phyloP scores from a whole-genome alignment of 2,329 filamentous ascomycete species.

The Bipolaris gigantea region DNA sequence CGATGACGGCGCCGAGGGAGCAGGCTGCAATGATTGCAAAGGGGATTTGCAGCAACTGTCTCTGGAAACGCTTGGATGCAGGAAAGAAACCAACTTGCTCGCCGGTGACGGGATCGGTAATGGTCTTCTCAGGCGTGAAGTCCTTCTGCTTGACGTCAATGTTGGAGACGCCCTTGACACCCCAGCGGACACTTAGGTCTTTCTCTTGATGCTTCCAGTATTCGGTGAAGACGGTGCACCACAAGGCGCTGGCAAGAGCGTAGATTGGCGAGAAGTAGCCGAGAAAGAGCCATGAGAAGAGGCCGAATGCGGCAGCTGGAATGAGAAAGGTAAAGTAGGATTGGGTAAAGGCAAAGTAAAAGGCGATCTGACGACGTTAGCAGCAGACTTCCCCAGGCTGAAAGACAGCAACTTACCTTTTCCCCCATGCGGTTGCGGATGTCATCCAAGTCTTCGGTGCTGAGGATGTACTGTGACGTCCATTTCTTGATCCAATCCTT shows the following conservation, averaged over 20 bases:
- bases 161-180: constrained; percentile 78
- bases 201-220: constrained; percentile 95
- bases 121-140: constrained; percentile 77
- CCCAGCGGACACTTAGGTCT: constrained; percentile 85
- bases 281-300: constrained; percentile 77
- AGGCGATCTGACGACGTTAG: constrained; percentile 65
- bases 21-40: constrained; percentile 76
- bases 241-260: constrained; percentile 76
- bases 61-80: constrained; percentile 70
- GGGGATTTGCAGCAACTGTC: constrained; percentile 79
- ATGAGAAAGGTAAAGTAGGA: constrained; percentile 84
- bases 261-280: constrained; percentile 84
- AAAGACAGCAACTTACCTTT: constrained; percentile 37
- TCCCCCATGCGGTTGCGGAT: constrained; percentile 55
- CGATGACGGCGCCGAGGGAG: constrained; percentile 79
- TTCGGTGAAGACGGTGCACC: constrained; percentile 85
- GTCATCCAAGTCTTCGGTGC: constrained; percentile 53
- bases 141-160: constrained; percentile 77
- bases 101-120: constrained; percentile 78
- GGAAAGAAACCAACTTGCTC: constrained; percentile 77
- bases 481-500: constrained; percentile 58
- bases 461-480: constrained; percentile 52
- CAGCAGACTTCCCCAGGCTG: neutral
- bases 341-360: constrained; percentile 94
- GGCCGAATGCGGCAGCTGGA: constrained; percentile 79